A percentile compares a stretch with the other conserved stretches of the same genome.
Evolutionary conservation across 2,329 filamentous ascomycete species (phyloP).

Genomic region (Fusarium sp.): DNA sequence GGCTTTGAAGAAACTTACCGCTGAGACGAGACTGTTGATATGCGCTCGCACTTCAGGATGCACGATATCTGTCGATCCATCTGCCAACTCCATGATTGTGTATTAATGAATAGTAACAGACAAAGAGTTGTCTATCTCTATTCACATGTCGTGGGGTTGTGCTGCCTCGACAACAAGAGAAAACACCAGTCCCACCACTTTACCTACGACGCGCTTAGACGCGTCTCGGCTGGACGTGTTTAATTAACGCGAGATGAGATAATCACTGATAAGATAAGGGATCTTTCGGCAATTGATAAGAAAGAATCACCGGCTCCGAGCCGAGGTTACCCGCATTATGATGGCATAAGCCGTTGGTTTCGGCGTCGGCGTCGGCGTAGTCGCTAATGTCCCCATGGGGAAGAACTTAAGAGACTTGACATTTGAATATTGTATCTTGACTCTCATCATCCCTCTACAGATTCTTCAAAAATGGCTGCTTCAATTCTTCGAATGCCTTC

Average conservation of each 20-base stretch:
- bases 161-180: conserved; percentile 30
- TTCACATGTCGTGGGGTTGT: conserved; percentile 36
- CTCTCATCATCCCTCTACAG: not conserved
- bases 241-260: conserved; percentile 31
- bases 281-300: conserved; percentile 34
- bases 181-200: conserved; percentile 25
- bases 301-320: conserved; percentile 31
- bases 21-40: conserved; percentile 92
- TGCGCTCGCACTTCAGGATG: conserved; percentile 94
- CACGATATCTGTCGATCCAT: conserved; percentile 70
- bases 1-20: conserved; percentile 67
- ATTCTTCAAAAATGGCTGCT: conserved; percentile 53
- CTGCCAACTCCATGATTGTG: conserved; percentile 64
- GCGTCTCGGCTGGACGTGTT: conserved; percentile 31
- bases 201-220: conserved; percentile 33
- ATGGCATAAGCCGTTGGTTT: conserved; percentile 29
- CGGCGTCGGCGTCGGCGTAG: not conserved
- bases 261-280: conserved; percentile 26
- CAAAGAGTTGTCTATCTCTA: conserved; percentile 13
- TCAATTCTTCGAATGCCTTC: conserved; percentile 53
- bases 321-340: conserved; percentile 57
- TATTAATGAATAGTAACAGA: conserved; percentile 18
- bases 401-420: conserved; percentile 13
- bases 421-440: conserved; percentile 5
- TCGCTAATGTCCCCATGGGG: conserved; percentile 27